A percentile compares a stretch with the other conserved stretches of the same genome.
phyloP scores from a whole-genome alignment of 148 eudicot species.

The Fagopyrum homotropicum region DNA sequence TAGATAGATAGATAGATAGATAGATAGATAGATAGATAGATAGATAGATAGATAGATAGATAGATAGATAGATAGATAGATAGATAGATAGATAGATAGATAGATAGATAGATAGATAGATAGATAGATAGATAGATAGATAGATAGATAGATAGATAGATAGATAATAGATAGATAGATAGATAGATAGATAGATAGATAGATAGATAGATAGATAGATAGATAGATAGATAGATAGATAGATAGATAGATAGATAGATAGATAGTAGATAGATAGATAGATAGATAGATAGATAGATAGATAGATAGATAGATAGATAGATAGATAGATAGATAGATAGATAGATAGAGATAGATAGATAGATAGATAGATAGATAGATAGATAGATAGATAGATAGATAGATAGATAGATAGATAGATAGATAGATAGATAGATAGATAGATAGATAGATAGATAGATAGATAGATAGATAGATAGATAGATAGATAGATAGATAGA shows the following conservation, averaged over 20 bases:
- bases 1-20: slow-evolving; percentile 2
- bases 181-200: slow-evolving; percentile 2
- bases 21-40: slow-evolving; percentile 2
- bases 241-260: slow-evolving; percentile 2
- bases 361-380: slow-evolving; percentile 2
- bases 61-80: neutral
- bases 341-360: neutral
- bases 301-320: slow-evolving; percentile 2
- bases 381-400: slow-evolving; percentile 2
- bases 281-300: slow-evolving; percentile 2
- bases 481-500: slow-evolving; percentile 2
- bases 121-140: slow-evolving; percentile 2
- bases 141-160: slow-evolving; percentile 2
- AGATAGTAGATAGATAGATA: neutral
- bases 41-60: slow-evolving; percentile 2
- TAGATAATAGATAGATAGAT: too few species aligned
- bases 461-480: slow-evolving; percentile 2
- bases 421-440: slow-evolving; percentile 2
- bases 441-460: slow-evolving; percentile 2
- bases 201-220: neutral
- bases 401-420: slow-evolving; percentile 2
- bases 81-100: neutral
- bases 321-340: slow-evolving; percentile 2
- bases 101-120: neutral
- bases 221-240: slow-evolving; percentile 2